Conservation (phyloP, 257 asterid species). For the Penstemon barbatus region DNA sequence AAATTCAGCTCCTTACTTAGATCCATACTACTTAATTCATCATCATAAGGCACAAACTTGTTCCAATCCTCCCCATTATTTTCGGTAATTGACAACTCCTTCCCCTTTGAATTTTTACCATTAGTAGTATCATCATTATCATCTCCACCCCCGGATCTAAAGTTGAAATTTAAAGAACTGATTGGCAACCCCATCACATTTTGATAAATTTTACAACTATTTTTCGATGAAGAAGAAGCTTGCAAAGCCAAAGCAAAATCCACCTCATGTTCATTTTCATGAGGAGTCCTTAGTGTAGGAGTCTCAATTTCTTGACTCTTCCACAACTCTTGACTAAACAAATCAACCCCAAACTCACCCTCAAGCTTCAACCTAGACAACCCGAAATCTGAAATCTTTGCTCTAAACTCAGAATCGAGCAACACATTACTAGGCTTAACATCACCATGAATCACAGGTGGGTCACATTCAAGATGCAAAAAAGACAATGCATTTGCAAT, state of each 20-base stretch:
- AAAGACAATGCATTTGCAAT: slow-evolving; percentile 79
- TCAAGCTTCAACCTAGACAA: slow-evolving; percentile 84
- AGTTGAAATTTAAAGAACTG: slow-evolving; percentile 42
- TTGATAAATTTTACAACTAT: slow-evolving; percentile 46
- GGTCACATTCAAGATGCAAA: slow-evolving; percentile 88
- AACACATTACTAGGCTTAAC: slow-evolving; percentile 97
- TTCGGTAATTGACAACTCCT: slow-evolving; percentile 45
- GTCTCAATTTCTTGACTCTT: slow-evolving; percentile 61
- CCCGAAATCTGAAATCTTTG: slow-evolving; percentile 97
- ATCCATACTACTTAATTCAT: slow-evolving; percentile 49
- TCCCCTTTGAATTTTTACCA: slow-evolving; percentile 52
- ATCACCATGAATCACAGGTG: slow-evolving; percentile 96
- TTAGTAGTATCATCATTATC: slow-evolving; percentile 31
- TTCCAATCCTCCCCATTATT: slow-evolving; percentile 49
- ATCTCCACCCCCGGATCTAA: slow-evolving; percentile 38
- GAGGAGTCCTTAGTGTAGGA: slow-evolving; percentile 55
- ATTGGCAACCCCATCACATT: slow-evolving; percentile 47
- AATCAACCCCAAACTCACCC: slow-evolving; percentile 68
- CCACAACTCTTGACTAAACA: slow-evolving; percentile 79
- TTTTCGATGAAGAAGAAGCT: slow-evolving; percentile 70
- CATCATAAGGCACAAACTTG: slow-evolving; percentile 50
- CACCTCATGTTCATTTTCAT: slow-evolving; percentile 64
- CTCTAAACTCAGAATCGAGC: slow-evolving; percentile 73
- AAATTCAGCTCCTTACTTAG: slow-evolving; percentile 54
- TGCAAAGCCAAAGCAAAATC: slow-evolving; percentile 96